A percentile compares a stretch with the other conserved stretches of the same genome.
Evolutionary conservation across 495 filamentous ascomycete species (phyloP).

Genomic region (Podospora bellae-mahoneyi): DNA sequence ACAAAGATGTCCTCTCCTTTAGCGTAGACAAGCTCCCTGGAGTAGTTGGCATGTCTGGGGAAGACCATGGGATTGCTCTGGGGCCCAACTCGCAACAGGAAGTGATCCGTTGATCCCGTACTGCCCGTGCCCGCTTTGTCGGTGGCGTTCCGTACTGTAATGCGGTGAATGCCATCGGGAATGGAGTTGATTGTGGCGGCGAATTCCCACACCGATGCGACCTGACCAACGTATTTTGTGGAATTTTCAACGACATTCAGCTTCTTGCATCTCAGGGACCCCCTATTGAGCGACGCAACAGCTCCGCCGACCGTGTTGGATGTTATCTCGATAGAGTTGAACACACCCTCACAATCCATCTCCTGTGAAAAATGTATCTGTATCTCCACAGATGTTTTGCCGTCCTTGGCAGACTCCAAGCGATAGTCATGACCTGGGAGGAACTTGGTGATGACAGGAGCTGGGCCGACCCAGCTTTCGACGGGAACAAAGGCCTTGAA

Average conservation of each 20-base stretch:
- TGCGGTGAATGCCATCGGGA: constrained; percentile 57
- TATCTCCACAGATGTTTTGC: constrained; percentile 41
- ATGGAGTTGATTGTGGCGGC: constrained; percentile 42
- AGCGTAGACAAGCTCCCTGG: constrained; percentile 44
- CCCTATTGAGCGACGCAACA: constrained; percentile 15
- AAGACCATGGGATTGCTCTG: constrained; percentile 56
- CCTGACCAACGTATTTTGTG: constrained; percentile 36
- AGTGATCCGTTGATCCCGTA: constrained; percentile 40
- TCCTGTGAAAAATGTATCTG: constrained; percentile 58
- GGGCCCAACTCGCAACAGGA: constrained; percentile 50
- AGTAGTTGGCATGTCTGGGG: constrained; percentile 57
- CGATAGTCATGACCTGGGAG: constrained; percentile 59
- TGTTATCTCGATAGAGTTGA: constrained; percentile 28
- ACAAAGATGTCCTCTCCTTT: constrained; percentile 45
- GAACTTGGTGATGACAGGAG: constrained; percentile 62
- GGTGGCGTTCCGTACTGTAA: constrained; percentile 59
- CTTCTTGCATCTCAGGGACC: constrained; percentile 19
- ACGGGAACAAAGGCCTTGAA: constrained; percentile 62
- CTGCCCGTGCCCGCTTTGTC: constrained; percentile 29
- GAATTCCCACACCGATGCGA: constrained; percentile 54
- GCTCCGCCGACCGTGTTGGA: constrained; percentile 49
- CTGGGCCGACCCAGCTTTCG: constrained; percentile 52
- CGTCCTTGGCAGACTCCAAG: constrained; percentile 44
- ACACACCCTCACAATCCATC: constrained; percentile 60
- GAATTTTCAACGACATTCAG: constrained; percentile 39